Evolutionary conservation across 192 early-diverging fungal species (phyloP), one percentile per base, ranked within the genome.

Genomic region (Coemansia sp.): DNA sequence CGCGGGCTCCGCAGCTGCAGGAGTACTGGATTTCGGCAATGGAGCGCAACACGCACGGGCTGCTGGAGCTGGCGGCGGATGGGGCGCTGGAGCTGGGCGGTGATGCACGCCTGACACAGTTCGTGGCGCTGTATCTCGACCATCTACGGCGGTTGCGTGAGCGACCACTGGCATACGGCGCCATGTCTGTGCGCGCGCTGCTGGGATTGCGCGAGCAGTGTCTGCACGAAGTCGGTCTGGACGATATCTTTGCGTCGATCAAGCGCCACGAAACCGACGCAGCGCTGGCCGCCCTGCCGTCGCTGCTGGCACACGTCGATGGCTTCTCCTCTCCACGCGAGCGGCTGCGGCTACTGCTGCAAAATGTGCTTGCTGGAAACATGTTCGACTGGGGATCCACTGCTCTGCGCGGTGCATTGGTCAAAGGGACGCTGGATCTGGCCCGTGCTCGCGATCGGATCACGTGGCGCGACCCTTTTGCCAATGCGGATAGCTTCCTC

Each of bases 301-400:
- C 24, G 49, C 30, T 90, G 22, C 56, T 92, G 8, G 47, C 58
- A 1, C 57, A 74, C 7, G 51, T 83, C n/a, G 90, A 92, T 58
- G 60, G 54, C 19, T 28, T 87, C 8, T 12, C 19, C 2, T 71
- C 47, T n/a, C 34, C 28, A 16, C 28, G 26, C 9, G 67, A 62
- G 18, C 61, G 65, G 34, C 23, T 90, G 32, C 74, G 64, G 21
- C 34, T 65, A 41, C 64, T 93, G 41, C 54, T 91, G 53, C 80
- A 83, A 26, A 90, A 93, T 64, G 82, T 90, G 23, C 66, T 93
- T 54, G 88, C 90, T 8, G 89, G 91, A 22, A 93, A 93, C 70
- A 93, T 93, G 91, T 93, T 88, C 54, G 91, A 93, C 75, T 93
- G 92, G 91, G 85, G 91, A 3, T 83, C 88, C 1, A 72, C 81